Base-by-base conservation (phyloP, 2,329 filamentous ascomycete genomes). In the Septoria petroselini region DNA sequence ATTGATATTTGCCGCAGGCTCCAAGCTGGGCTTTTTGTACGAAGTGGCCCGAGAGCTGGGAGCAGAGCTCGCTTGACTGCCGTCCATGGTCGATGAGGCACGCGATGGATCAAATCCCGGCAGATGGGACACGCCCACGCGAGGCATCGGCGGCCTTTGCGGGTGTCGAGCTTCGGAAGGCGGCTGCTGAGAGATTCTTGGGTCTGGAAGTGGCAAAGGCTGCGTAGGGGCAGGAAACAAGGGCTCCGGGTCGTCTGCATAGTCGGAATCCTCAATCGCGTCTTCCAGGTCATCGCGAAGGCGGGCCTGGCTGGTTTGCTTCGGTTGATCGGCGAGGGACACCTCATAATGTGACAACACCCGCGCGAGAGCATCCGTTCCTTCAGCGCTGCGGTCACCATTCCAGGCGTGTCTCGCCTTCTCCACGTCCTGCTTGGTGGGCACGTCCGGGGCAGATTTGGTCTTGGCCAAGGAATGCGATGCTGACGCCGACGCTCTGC, bases 61-160 rank as follows among this genome's bases (percentile, higher is more conserved):
- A 25, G 53, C 45, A 9, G 65, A 67, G 14, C 43, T 51, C 3
- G 55, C 47, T 25, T 66, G 64, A 33, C 54, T 62, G 12, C 70
- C 72, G 55, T 75, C 73, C 7, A 71, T 72, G 9, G 59, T 63
- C 4, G 74, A 76, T 2, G 73, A 73, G 2, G 72, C 64, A 42
- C 72, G 62, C 7, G 74, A 76, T 19, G 69, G 64, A n/a, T 70
- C 66, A 48, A 70, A 75, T 8, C 71, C 72, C 3, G 74, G 73
- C n/a, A 76, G 58, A 57, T 76, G 73, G 17, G 73, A 76, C 38
- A 69, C 65, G 15, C 72, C 72, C 17, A 75, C 66, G 21, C 70
- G 67, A 5, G 71, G 59, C 57, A 75, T 60, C 7, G 70, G 68
- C 8, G 73, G 63, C 37, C 62, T 44, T 33, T 55, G 48, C n/a